Percentiles rank a stretch among this genome's conserved stretches.
Evolutionary conservation across 768 basidiomycete species (phyloP).

Genomic region (Neoboletus subvelutipes): DNA sequence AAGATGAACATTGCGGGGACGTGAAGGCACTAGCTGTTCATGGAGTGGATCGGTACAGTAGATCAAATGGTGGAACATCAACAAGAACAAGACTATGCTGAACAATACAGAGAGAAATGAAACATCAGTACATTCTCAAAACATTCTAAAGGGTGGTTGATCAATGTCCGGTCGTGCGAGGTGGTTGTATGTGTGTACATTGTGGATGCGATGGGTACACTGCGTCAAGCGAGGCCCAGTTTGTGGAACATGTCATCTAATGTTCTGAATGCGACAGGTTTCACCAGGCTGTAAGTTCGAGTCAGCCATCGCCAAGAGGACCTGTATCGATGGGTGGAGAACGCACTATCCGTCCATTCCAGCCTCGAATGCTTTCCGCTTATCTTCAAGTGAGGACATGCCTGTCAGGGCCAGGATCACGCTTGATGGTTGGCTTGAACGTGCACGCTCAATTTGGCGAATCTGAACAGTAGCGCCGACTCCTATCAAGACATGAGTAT

Average conservation of each 20-base stretch:
- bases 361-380: slow-evolving; percentile 84
- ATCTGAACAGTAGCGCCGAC: slow-evolving; percentile 84
- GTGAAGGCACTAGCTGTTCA: not conserved
- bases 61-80: not conserved
- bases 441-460: slow-evolving; percentile 63
- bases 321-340: slow-evolving; percentile 16
- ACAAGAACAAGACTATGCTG: slow-evolving; percentile 7
- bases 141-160: slow-evolving; percentile 6
- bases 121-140: slow-evolving; percentile 1
- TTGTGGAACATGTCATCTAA: slow-evolving; percentile 81
- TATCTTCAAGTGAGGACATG: slow-evolving; percentile 91
- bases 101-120: not conserved
- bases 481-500: slow-evolving; percentile 42
- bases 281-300: slow-evolving; percentile 66
- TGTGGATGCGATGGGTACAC: slow-evolving; percentile 9
- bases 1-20: slow-evolving; percentile 1
- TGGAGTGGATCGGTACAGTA: slow-evolving; percentile 12
- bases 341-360: slow-evolving; percentile 95
- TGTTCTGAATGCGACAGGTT: slow-evolving; percentile 93
- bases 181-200: slow-evolving; percentile 7
- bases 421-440: slow-evolving; percentile 33
- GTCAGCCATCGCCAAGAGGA: not conserved
- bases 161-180: slow-evolving; percentile 12
- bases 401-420: slow-evolving; percentile 89
- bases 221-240: slow-evolving; percentile 50